phyloP scores from a whole-genome alignment of 495 filamentous ascomycete genomes.

The Penicillium herquei region DNA sequence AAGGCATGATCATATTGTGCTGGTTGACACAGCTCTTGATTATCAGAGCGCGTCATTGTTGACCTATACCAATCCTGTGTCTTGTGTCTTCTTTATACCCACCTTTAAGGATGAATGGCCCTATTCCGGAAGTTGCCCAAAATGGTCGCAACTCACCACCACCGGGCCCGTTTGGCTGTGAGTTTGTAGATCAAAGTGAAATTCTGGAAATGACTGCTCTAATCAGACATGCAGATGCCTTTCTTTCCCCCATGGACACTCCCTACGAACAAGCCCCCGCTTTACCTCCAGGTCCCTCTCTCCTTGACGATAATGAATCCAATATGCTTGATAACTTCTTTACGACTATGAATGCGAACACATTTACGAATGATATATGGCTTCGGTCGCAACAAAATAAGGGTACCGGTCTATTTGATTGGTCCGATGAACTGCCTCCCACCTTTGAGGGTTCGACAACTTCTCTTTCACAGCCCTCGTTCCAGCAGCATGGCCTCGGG shows the following conservation, averaged over 20 bases:
- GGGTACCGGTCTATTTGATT: slow-evolving; percentile 47
- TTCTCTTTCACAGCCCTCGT: slow-evolving; percentile 54
- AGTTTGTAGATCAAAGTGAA: slow-evolving; percentile 22
- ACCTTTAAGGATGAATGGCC: slow-evolving; percentile 33
- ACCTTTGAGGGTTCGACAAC: slow-evolving; percentile 60
- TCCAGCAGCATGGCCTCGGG: slow-evolving; percentile 23
- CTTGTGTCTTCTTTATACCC: not conserved
- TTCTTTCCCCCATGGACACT: slow-evolving; percentile 49
- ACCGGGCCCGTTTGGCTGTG: slow-evolving; percentile 61
- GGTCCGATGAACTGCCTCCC: slow-evolving; percentile 56
- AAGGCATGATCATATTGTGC: slow-evolving; percentile 36
- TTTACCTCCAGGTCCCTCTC: slow-evolving; percentile 56
- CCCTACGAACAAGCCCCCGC: slow-evolving; percentile 56
- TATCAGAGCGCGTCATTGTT: slow-evolving; percentile 23
- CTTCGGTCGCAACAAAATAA: slow-evolving; percentile 42
- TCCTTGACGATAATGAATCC: slow-evolving; percentile 61
- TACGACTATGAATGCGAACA: slow-evolving; percentile 54
- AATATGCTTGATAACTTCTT: slow-evolving; percentile 63
- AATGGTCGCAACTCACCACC: slow-evolving; percentile 31
- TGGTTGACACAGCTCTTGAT: slow-evolving; percentile 25
- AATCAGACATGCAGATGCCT: slow-evolving; percentile 31
- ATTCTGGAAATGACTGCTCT: not conserved
- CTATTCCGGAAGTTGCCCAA: slow-evolving; percentile 25
- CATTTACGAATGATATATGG: slow-evolving; percentile 52
- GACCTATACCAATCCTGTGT: slow-evolving; percentile 6